Percentiles rank a stretch among this genome's conserved stretches.
Evolutionary conservation across 2,329 filamentous ascomycete genomes (phyloP).

Genomic region (Kalmusia sp.): DNA sequence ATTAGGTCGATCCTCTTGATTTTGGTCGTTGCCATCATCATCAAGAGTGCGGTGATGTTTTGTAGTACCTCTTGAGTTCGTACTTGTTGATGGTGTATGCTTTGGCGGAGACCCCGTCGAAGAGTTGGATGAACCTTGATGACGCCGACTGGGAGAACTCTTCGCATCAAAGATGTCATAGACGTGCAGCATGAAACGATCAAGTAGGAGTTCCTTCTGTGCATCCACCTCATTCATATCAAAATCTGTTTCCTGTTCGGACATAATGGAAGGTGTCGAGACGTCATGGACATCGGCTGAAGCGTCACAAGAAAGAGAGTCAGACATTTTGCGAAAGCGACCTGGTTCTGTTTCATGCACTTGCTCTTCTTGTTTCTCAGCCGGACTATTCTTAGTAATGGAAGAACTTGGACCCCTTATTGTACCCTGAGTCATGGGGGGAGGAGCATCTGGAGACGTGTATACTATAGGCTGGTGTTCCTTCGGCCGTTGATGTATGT

Average conservation of each 20-base stretch:
- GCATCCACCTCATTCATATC: not conserved
- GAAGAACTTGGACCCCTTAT: no score
- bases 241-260: not conserved
- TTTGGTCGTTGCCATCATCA: not conserved
- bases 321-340: no score
- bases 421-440: no score
- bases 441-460: no score
- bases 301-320: no score
- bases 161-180: not conserved
- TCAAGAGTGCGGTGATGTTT: not conserved
- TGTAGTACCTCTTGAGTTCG: not conserved
- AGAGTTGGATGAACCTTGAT: not conserved
- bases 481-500: no score
- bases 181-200: constrained; percentile 2
- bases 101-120: not conserved
- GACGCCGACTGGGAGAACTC: not conserved
- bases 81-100: not conserved
- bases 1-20: not conserved
- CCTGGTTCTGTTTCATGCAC: no score
- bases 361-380: no score
- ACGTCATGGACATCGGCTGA: no score
- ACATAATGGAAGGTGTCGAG: not conserved
- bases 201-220: not conserved
- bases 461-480: no score
- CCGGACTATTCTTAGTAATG: no score